phyloP scores from a whole-genome alignment of 169 alveolate species.

The Cryptosporidium andersoni region DNA sequence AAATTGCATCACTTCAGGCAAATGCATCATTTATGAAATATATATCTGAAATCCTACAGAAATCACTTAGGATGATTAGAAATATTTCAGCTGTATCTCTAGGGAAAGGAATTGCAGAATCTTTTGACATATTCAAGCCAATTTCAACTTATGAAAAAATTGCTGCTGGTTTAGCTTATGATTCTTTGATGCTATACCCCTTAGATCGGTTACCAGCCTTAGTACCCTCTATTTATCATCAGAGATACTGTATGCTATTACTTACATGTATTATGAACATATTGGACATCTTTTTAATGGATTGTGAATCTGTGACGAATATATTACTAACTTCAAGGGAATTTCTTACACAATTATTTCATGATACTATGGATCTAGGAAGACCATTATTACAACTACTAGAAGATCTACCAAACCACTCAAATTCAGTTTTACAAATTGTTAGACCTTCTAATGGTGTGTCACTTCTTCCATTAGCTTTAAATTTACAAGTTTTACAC shows the following conservation, averaged over 20 bases:
- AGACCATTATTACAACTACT: conserved; percentile 68
- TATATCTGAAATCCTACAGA: conserved; percentile 30
- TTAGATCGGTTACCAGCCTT: conserved; percentile 56
- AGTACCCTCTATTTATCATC: conserved; percentile 61
- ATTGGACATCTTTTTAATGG: conserved; percentile 33
- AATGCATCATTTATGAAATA: not conserved
- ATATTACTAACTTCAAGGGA: conserved; percentile 28
- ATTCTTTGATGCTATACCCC: conserved; percentile 20
- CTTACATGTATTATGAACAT: conserved; percentile 50
- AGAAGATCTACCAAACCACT: conserved; percentile 65
- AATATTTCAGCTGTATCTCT: conserved; percentile 57
- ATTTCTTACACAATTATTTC: conserved; percentile 49
- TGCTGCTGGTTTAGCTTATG: conserved; percentile 39
- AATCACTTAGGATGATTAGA: conserved; percentile 44
- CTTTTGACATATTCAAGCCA: conserved; percentile 57
- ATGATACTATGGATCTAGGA: conserved; percentile 65
- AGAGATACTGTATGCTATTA: conserved; percentile 29
- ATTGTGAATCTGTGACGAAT: conserved; percentile 2
- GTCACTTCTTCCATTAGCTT: conserved; percentile 21
- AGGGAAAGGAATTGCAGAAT: conserved; percentile 64
- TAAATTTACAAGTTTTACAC: conserved; percentile 33
- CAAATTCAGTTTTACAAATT: conserved; percentile 33
- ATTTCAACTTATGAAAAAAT: conserved; percentile 32
- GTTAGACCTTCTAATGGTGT: conserved; percentile 19
- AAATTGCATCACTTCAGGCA: conserved; percentile 2